Evolutionary conservation across 176 grass and related monocot genomes (phyloP), one percentile per base, ranked within the genome.

Genomic region (Zoysia japonica): DNA sequence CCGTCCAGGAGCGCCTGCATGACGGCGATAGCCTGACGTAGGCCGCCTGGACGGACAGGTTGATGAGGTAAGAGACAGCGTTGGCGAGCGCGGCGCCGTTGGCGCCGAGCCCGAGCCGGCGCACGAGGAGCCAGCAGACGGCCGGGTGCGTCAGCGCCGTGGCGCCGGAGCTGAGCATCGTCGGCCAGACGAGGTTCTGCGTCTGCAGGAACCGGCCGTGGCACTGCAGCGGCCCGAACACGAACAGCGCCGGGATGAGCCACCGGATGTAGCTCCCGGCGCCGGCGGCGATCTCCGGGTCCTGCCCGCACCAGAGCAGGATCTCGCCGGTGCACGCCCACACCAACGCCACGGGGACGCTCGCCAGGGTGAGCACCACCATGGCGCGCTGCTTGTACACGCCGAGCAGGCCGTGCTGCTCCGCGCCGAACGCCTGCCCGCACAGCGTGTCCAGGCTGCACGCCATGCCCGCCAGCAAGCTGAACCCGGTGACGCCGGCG

Each of bases 41-140:
- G 37, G 61, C 0, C 2, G 46, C 76, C 65, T 85, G 59, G 17
- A 89, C n/a, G 1, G 52, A 13, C 16, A 85, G 60, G 55, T 87
- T 89, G 19, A 64, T 39, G 80, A 82, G 64, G 67, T 79, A 74
- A 1, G 87, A 87, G 43, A 93, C 39, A 7, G 45, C 68, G 44
- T 46, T 82, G 19, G 57, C 70, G 0, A 87, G 36, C 7, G 90
- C 87, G 48, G 90, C 90, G 59, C 90, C 87, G 62, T 81, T 68
- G 70, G 28, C 63, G 12, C 77, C 84, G 13, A 89, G 49, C 0
- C 84, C 87, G 16, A 76, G 72, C 48, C 39, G 10, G 40, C 68
- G 81, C 70, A 93, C 90, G 76, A 93, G 19, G 11, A 82, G 1
- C 84, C 90, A 93, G 52, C 91, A 93, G 8, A 93, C 84, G 2